Conservation (phyloP, 805 yeast species). For the Metschnikowia baotianmanensis region DNA sequence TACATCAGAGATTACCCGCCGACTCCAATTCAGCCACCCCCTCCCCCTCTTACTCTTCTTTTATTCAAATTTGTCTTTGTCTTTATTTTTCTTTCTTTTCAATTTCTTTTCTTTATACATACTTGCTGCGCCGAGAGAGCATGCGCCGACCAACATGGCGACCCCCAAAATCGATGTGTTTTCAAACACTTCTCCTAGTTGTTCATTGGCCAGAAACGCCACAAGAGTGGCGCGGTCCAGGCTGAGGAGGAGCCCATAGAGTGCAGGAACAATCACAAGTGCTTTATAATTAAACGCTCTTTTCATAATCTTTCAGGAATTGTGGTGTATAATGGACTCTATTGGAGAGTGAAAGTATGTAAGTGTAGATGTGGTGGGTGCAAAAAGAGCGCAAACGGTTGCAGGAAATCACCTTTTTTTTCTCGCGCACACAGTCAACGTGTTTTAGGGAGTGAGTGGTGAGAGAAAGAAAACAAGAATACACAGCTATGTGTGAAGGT, state of each 20-base stretch:
- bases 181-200: slow-evolving; percentile 23
- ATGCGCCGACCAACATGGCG: slow-evolving; percentile 26
- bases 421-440: too few relatives aligned
- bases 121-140: slow-evolving; percentile 37
- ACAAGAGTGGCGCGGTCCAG: slow-evolving; percentile 29
- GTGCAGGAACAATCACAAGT: slow-evolving; percentile 20
- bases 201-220: slow-evolving; percentile 22
- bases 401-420: background rate
- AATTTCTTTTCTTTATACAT: slow-evolving; percentile 11
- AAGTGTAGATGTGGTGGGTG: slow-evolving; percentile 24
- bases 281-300: slow-evolving; percentile 9
- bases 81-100: background rate
- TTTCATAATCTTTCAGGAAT: background rate
- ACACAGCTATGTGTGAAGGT: background rate
- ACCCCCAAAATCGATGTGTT: slow-evolving; percentile 22
- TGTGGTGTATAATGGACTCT: too few relatives aligned
- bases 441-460: too few relatives aligned
- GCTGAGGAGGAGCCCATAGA: slow-evolving; percentile 28
- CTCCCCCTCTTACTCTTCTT: background rate
- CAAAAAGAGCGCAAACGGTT: slow-evolving; percentile 18
- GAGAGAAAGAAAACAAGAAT: too few relatives aligned
- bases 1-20: too few relatives aligned
- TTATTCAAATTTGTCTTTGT: background rate
- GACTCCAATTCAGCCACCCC: background rate
- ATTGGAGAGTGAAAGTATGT: too few relatives aligned